These are phyloP conservation scores for Aureobasidium sp. DNA, from an alignment of 2,329 filamentous ascomycete species.

Conservation along the genomic window DNA sequence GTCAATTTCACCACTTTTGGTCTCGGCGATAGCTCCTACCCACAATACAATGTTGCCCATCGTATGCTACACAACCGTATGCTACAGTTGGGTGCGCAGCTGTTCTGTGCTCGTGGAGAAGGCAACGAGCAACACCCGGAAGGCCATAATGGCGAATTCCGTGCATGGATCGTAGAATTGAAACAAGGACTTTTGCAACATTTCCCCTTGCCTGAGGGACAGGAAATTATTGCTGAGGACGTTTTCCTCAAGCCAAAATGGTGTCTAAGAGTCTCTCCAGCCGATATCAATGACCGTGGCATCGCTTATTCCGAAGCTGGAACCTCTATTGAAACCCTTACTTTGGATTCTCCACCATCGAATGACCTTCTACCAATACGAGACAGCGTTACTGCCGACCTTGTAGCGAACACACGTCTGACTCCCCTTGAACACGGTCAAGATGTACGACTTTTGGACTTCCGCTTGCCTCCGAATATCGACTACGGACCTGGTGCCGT, in stretches of 20 bases:
- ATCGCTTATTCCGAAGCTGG: background rate
- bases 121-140: slow-evolving; percentile 91
- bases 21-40: slow-evolving; percentile 88
- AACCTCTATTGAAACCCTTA: background rate
- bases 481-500: slow-evolving; percentile 66
- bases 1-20: slow-evolving; percentile 80
- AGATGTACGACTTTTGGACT: slow-evolving; percentile 74
- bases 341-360: slow-evolving; percentile 22
- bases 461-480: slow-evolving; percentile 40
- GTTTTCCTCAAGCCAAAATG: slow-evolving; percentile 70
- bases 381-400: slow-evolving; percentile 44
- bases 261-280: slow-evolving; percentile 36
- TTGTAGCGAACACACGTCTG: slow-evolving; percentile 61
- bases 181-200: slow-evolving; percentile 55
- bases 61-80: slow-evolving; percentile 81
- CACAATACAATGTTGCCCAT: slow-evolving; percentile 87
- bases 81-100: slow-evolving; percentile 68
- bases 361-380: slow-evolving; percentile 49
- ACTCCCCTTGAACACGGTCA: slow-evolving; percentile 80
- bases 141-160: slow-evolving; percentile 49
- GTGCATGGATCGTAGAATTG: slow-evolving; percentile 44
- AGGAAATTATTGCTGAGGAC: slow-evolving; percentile 64
- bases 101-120: slow-evolving; percentile 72
- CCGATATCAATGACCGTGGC: background rate
- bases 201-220: slow-evolving; percentile 59